These are phyloP conservation scores for Kentomonas sorsogonicus DNA, from an alignment of 208 protist species.

Conservation along the genomic window DNA sequence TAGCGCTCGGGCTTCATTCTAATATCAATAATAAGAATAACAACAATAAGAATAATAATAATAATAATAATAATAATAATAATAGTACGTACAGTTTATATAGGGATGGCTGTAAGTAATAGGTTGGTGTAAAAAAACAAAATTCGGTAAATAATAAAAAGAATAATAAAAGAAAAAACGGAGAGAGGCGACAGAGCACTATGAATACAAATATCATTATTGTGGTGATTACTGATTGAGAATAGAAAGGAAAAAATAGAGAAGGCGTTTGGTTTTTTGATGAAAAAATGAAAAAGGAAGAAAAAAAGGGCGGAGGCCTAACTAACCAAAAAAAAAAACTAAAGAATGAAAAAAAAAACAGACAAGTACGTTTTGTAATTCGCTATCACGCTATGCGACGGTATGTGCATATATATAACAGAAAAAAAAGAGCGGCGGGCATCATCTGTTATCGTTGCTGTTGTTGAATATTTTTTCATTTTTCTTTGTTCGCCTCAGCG, in stretches of 20 bases:
- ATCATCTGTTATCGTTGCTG: slow-evolving; percentile 3
- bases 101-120: too few relatives aligned
- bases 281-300: not conserved
- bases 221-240: not conserved
- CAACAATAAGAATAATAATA: too few relatives aligned
- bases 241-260: not conserved
- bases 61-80: not conserved
- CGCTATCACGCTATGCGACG: slow-evolving; percentile 1
- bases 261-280: not conserved
- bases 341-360: slow-evolving; percentile 2
- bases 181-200: not conserved
- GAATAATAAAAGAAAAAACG: not conserved
- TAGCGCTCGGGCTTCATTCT: too few relatives aligned
- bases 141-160: not conserved
- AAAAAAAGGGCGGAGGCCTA: slow-evolving; percentile 6
- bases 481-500: slow-evolving; percentile 7
- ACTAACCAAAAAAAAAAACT: slow-evolving; percentile 7
- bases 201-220: too few relatives aligned
- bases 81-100: not conserved
- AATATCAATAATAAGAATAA: too few relatives aligned
- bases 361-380: not conserved
- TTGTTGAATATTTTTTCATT: slow-evolving; percentile 9
- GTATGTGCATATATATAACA: not conserved
- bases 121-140: not conserved
- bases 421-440: not conserved